Evolutionary conservation across 352 stramenopile species (phyloP).

Genomic region (Globisporangium solare): DNA sequence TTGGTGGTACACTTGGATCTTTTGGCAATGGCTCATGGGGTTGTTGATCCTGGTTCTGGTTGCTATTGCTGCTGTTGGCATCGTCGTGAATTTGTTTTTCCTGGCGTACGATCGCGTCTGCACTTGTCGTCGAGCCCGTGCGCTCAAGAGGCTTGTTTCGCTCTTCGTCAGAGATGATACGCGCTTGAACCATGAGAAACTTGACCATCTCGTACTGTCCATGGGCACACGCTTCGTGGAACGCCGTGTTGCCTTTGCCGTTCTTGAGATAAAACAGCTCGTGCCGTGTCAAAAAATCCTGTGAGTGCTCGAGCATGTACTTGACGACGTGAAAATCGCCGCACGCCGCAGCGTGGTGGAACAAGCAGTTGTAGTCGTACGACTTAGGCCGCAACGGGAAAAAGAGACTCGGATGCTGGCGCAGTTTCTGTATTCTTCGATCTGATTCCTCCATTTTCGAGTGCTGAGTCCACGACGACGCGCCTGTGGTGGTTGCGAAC

Average conservation of each 20-base stretch:
- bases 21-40: neutral
- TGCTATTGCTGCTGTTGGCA: conserved; percentile 1
- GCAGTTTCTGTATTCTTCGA: conserved; percentile 46
- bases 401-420: conserved; percentile 38
- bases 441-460: conserved; percentile 72
- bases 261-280: conserved; percentile 52
- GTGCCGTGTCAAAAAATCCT: conserved; percentile 10
- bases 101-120: too few species aligned
- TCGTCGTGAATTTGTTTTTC: neutral
- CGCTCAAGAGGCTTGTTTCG: neutral
- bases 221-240: conserved; percentile 63
- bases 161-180: neutral
- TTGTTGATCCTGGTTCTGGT: conserved; percentile 8
- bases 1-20: neutral
- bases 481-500: conserved; percentile 4
- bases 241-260: conserved; percentile 42
- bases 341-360: conserved; percentile 67
- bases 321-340: conserved; percentile 77
- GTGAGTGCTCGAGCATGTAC: conserved; percentile 47
- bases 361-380: conserved; percentile 64
- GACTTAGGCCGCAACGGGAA: conserved; percentile 44
- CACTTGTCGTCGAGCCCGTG: too few species aligned
- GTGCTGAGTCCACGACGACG: conserved; percentile 35
- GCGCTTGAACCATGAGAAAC: conserved; percentile 36
- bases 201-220: conserved; percentile 74